phyloP scores from a whole-genome alignment of 768 basidiomycete genomes.

The Leucocoprinus sp. region DNA sequence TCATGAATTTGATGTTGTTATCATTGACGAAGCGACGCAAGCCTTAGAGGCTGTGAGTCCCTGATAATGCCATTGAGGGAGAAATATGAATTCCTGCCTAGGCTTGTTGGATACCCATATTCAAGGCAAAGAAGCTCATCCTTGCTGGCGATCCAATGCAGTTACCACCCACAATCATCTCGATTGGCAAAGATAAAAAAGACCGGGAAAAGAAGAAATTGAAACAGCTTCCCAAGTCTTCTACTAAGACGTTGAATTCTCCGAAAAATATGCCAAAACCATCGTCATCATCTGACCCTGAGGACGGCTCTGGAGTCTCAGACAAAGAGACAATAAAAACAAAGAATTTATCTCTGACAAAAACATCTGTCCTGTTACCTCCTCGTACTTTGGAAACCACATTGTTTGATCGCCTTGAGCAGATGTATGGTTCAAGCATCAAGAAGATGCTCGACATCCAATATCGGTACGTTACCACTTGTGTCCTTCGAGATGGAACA shows the following conservation, averaged over 20 bases:
- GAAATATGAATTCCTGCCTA: conserved; percentile 18
- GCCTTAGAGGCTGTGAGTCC: conserved; percentile 86
- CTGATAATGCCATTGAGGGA: not conserved
- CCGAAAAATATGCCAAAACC: not conserved
- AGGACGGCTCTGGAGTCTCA: conserved; percentile 2
- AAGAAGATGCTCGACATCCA: conserved; percentile 87
- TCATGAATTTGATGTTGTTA: conserved; percentile 81
- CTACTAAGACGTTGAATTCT: not conserved
- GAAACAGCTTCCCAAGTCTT: not conserved
- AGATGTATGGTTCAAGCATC: conserved; percentile 75
- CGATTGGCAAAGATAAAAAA: conserved; percentile 34
- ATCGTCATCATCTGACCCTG: conserved; percentile 4
- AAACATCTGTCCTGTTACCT: conserved; percentile 32
- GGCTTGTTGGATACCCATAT: conserved; percentile 94
- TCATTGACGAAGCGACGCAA: conserved; percentile 98
- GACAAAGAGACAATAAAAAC: conserved; percentile 10
- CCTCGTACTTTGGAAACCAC: conserved; percentile 80
- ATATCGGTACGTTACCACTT: conserved; percentile 54
- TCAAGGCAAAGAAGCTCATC: conserved; percentile 84
- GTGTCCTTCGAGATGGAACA: not conserved
- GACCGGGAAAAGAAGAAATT: conserved; percentile 6
- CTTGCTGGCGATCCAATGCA: conserved; percentile 95
- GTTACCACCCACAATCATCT: conserved; percentile 87
- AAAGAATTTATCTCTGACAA: conserved; percentile 12
- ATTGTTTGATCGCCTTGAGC: conserved; percentile 86